Base-by-base conservation (phyloP, 164 flowering plant species). In the Houttuynia cordata region DNA sequence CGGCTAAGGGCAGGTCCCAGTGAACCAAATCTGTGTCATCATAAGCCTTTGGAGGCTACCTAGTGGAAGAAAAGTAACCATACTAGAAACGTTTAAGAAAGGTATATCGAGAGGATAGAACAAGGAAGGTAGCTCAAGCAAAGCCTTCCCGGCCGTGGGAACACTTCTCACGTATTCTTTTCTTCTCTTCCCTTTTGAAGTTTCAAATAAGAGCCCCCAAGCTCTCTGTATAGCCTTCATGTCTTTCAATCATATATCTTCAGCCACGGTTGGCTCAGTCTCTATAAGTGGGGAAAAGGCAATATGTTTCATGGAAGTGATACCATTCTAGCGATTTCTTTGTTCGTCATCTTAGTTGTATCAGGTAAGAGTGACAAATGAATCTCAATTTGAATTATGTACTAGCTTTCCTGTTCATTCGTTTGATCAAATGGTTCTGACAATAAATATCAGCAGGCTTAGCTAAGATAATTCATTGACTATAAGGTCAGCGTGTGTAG, bases 51-150 rank as follows among this genome's bases (percentile, higher is more conserved):
- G n/a, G n/a, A n/a, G n/a, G n/a, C n/a, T n/a, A n/a, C n/a, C n/a
- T n/a, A 30, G 49, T 8, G 49, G 17, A 17, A 45, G 17, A 45
- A 45, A 10, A 12, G 14, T 45, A 12, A 45, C 49, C 49, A 45
- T 45, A 17, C 17, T 50, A n/a, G n/a, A n/a, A n/a, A n/a, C 56
- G 30, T 18, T 12, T 34, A 30, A 20, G 30, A 24, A 62, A 62
- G 57, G 57, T 13, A 62, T 62, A n/a, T n/a, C n/a, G 49, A 20
- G 39, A 25, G 19, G 15, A 30, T 19, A 15, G 19, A n/a, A 20
- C 30, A 62, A 53, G 57, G 17, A 62, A 62, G 65, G 65, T 39
- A 62, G 40, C 58, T 22, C 39, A 22, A 19, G 22, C 19, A 41
- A 20, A 9, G 21, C 24, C 41, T 18, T 23, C n/a, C n/a, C n/a